These are phyloP conservation scores for Symbiodinium pilosum DNA, from an alignment of 73 alveolate genomes.

Conservation along the genomic window DNA sequence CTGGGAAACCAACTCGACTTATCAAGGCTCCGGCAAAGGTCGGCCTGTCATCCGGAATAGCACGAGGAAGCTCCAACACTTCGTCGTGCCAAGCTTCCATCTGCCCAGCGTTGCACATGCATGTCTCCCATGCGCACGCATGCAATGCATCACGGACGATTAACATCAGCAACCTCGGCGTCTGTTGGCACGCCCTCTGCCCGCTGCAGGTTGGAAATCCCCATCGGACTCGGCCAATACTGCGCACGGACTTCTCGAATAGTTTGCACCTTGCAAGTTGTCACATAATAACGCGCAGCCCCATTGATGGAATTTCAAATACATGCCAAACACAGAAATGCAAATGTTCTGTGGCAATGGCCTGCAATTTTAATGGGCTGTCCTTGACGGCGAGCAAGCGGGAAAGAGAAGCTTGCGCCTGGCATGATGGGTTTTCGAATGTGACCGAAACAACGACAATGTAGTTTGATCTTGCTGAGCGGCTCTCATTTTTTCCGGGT, in stretches of 20 bases:
- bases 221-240: not conserved
- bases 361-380: constrained; percentile 44
- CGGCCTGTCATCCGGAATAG: not conserved
- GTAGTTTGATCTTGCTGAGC: too few relatives aligned
- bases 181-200: constrained; percentile 38
- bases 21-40: not conserved
- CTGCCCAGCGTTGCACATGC: not conserved
- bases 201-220: not conserved
- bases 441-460: too few relatives aligned
- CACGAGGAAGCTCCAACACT: not conserved
- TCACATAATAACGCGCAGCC: too few relatives aligned
- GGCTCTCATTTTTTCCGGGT: not conserved
- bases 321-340: not conserved
- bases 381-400: constrained; percentile 13
- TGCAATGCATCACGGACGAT: too few relatives aligned
- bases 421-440: too few relatives aligned
- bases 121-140: too few relatives aligned
- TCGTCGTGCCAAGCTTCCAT: constrained; percentile 18
- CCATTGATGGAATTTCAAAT: too few relatives aligned
- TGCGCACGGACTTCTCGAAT: constrained; percentile 44
- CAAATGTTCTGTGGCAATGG: not conserved
- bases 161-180: constrained; percentile 23
- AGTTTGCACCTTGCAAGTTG: constrained; percentile 14
- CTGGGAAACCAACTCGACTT: not conserved
- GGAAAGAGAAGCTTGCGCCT: constrained; percentile 40